Percentiles rank a stretch among this genome's conserved stretches.
Conservation (phyloP, 2,329 filamentous ascomycete genomes). For the Xylaria sp. region DNA sequence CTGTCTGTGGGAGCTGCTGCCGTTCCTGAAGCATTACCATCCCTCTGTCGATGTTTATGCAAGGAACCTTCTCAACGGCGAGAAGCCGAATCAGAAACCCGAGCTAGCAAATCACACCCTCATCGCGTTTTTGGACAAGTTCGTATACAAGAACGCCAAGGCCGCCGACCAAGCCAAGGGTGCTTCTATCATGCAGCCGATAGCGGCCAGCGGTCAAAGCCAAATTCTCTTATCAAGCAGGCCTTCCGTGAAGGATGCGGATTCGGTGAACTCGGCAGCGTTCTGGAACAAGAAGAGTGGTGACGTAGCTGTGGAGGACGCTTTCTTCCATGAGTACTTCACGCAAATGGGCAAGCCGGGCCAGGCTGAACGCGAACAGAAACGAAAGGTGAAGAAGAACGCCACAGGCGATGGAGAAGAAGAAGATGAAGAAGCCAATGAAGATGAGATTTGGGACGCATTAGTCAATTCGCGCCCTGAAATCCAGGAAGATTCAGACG, state of each 20-base stretch:
- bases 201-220: constrained; percentile 65
- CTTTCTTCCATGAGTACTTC: constrained; percentile 99
- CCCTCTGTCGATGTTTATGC: constrained; percentile 91
- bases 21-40: constrained; percentile 85
- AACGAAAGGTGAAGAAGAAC: constrained; percentile 50
- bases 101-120: constrained; percentile 90
- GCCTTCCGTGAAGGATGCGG: constrained; percentile 49
- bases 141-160: constrained; percentile 97
- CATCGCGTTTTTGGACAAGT: constrained; percentile 96
- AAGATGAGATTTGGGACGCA: constrained; percentile 92
- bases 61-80: constrained; percentile 72
- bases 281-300: constrained; percentile 94
- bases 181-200: constrained; percentile 95
- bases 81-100: constrained; percentile 83
- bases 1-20: constrained; percentile 92
- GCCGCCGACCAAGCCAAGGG: constrained; percentile 74
- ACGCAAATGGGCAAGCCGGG: constrained; percentile 72
- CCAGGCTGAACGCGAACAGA: constrained; percentile 65
- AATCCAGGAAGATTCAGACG: constrained; percentile 71
- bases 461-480: constrained; percentile 84
- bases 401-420: constrained; percentile 46
- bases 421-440: constrained; percentile 66
- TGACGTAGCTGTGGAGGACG: constrained; percentile 88
- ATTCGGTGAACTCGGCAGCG: constrained; percentile 79
- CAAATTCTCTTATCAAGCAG: constrained; percentile 67